Evolutionary conservation across 768 basidiomycete genomes (phyloP).

Genomic region (Calocybe indica): DNA sequence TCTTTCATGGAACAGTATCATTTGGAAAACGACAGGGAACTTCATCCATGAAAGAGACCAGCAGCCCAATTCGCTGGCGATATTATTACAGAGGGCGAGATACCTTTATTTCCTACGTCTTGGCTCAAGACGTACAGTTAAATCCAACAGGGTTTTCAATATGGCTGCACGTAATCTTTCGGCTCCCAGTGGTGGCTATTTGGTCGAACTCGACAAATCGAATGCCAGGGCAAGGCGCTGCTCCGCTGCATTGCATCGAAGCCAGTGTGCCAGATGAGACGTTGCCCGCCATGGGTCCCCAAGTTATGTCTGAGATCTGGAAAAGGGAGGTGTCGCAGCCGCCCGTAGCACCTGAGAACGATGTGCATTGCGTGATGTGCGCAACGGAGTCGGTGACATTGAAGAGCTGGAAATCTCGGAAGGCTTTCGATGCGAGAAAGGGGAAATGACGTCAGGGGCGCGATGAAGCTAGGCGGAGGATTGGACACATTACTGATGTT

Average conservation of each 20-base stretch:
- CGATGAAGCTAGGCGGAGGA: background rate
- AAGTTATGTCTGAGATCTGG: slow-evolving; percentile 25
- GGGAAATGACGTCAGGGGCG: background rate
- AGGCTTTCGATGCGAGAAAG: slow-evolving; percentile 10
- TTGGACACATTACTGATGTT: slow-evolving; percentile 14
- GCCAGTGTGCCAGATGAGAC: slow-evolving; percentile 16
- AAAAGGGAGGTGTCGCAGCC: slow-evolving; percentile 27
- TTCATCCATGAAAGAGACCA: too few species aligned
- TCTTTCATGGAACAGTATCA: too few species aligned
- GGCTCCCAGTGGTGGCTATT: slow-evolving; percentile 9
- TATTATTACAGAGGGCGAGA: too few species aligned
- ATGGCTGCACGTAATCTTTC: slow-evolving; percentile 15
- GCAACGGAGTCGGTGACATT: slow-evolving; percentile 15
- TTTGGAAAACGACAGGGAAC: too few species aligned
- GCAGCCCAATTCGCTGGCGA: too few species aligned
- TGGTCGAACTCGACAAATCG: slow-evolving; percentile 15
- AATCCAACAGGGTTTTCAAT: slow-evolving; percentile 18
- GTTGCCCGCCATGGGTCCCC: slow-evolving; percentile 21
- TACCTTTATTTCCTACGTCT: background rate
- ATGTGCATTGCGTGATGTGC: slow-evolving; percentile 22
- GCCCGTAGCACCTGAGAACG: slow-evolving; percentile 25
- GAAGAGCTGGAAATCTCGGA: slow-evolving; percentile 17
- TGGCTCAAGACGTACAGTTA: slow-evolving; percentile 13
- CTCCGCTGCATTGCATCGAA: slow-evolving; percentile 25
- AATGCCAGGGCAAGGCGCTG: slow-evolving; percentile 21